Evolutionary conservation across 495 filamentous ascomycete species (phyloP), one percentile per base, ranked within the genome.

Genomic region (Annulohypoxylon nitens): DNA sequence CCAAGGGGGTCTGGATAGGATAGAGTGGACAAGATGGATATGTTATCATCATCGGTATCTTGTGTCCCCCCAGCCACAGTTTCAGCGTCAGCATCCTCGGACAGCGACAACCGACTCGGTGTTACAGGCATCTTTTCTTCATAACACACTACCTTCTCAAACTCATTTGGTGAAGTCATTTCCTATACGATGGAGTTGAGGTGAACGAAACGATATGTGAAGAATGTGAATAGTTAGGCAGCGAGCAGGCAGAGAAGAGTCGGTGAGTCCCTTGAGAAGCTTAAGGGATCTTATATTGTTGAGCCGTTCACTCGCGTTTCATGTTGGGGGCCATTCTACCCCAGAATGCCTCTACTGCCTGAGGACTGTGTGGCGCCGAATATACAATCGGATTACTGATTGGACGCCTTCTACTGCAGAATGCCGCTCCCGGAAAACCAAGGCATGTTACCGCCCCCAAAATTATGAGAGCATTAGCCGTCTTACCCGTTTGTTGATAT

Each of bases 1-100:
- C 70, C 70, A 20, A 34, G 33, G 14, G 11, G 36, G 10, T 73
- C 64, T 18, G 70, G 64, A 45, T 59, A 68, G 8, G 70, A 68
- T n/a, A 60, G 59, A 25, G 53, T 68, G 0, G 70, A 73, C 37
- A 60, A 62, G 45, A 72, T 54, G 10, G 63, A 67, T 18, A 59
- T 7, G 34, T 30, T 34, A 14, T 73, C 70, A n/a, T 64, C 34
- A 14, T 68, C 47, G n/a, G 30, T 36, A 8, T 54, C 70, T 37
- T 26, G 41, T n/a, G 23, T 47, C 6, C 2, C 25, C 48, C 45
- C 70, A 18, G 51, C 20, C 60, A 68, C 20, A 18, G 63, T 72
- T 50, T 67, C 37, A 1, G 57, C 41, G 10, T 70, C 67, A 5
- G 34, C 58, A 10, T 64, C 59, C 10, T 68, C 64, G 41, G 41